phyloP scores from a whole-genome alignment of 1,139 yeast species.

The Wickerhamomyces sp. region DNA sequence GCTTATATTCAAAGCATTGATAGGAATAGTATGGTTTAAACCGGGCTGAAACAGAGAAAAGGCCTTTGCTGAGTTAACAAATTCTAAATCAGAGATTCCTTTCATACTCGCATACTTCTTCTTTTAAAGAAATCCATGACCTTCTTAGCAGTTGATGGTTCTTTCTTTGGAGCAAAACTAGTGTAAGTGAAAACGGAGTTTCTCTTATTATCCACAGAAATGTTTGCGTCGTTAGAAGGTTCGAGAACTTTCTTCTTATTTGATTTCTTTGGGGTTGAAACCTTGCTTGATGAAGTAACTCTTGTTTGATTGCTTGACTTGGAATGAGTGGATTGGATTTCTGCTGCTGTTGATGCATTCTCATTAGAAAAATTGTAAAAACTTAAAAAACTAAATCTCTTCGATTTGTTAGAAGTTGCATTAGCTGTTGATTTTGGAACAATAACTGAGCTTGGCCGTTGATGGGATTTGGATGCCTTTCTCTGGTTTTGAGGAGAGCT shows the following conservation, averaged over 20 bases:
- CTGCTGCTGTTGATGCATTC: constrained; percentile 1
- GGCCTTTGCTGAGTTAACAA: too few relatives aligned
- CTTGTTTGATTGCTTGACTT: not conserved
- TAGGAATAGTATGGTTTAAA: too few relatives aligned
- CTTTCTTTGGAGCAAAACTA: constrained; percentile 33
- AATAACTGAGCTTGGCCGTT: not conserved
- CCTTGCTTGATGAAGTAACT: constrained; percentile 3
- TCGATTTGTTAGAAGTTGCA: constrained; percentile 16
- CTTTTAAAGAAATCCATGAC: constrained; percentile 81
- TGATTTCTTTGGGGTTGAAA: constrained; percentile 3
- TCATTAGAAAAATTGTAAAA: constrained; percentile 17
- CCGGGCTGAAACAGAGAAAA: too few relatives aligned
- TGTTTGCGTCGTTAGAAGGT: constrained; percentile 22
- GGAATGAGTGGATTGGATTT: constrained; percentile 5
- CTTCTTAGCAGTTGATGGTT: constrained; percentile 69
- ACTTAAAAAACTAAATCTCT: constrained; percentile 29
- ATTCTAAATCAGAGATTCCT: not conserved
- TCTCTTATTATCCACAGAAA: constrained; percentile 11
- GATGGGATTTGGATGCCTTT: constrained; percentile 8
- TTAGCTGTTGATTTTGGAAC: constrained; percentile 1
- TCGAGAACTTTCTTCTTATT: constrained; percentile 19
- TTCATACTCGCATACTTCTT: constrained; percentile 47
- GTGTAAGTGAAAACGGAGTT: constrained; percentile 21
- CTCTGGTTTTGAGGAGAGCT: constrained; percentile 13
- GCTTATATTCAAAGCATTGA: too few relatives aligned